A percentile compares a stretch with the other conserved stretches of the same genome.
Evolutionary conservation across 1,139 yeast species (phyloP).

Genomic region (Yamadazyma oceani): DNA sequence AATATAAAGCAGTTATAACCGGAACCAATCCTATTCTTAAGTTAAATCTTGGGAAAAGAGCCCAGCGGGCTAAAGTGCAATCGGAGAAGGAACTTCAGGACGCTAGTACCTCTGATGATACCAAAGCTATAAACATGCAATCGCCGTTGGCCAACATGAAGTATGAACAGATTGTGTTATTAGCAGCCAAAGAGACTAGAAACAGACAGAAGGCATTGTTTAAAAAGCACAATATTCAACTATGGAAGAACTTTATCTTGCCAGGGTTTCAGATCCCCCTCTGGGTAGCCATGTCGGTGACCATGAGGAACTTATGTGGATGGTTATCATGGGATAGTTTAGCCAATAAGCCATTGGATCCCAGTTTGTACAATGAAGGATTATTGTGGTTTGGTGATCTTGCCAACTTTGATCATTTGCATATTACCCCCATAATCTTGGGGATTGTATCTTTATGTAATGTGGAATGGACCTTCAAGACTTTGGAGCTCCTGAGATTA

Average conservation of each 20-base stretch:
- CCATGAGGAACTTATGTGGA: constrained; percentile 75
- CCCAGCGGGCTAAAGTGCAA: constrained; percentile 34
- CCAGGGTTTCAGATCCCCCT: constrained; percentile 85
- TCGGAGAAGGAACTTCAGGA: constrained; percentile 19
- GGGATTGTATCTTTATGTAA: constrained; percentile 74
- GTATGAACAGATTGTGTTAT: constrained; percentile 72
- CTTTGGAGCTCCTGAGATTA: constrained; percentile 50
- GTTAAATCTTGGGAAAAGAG: constrained; percentile 66
- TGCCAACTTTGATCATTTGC: constrained; percentile 60
- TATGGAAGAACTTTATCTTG: constrained; percentile 73
- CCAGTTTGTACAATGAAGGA: constrained; percentile 55
- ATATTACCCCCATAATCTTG: constrained; percentile 64
- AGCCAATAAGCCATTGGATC: constrained; percentile 53
- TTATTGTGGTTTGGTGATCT: constrained; percentile 61
- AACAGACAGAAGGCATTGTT: constrained; percentile 71
- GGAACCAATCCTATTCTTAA: constrained; percentile 78
- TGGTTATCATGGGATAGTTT: constrained; percentile 57
- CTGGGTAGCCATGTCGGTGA: constrained; percentile 79
- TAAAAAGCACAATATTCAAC: constrained; percentile 63
- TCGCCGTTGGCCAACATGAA: constrained; percentile 50
- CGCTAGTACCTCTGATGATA: constrained; percentile 9
- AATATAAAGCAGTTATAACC: constrained; percentile 63
- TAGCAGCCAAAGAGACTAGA: constrained; percentile 76
- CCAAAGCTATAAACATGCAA: constrained; percentile 12
- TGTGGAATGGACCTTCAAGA: constrained; percentile 70